These are phyloP conservation scores for Hypomontagnella monticulosa DNA, from an alignment of 495 filamentous ascomycete genomes.

Conservation along the genomic window DNA sequence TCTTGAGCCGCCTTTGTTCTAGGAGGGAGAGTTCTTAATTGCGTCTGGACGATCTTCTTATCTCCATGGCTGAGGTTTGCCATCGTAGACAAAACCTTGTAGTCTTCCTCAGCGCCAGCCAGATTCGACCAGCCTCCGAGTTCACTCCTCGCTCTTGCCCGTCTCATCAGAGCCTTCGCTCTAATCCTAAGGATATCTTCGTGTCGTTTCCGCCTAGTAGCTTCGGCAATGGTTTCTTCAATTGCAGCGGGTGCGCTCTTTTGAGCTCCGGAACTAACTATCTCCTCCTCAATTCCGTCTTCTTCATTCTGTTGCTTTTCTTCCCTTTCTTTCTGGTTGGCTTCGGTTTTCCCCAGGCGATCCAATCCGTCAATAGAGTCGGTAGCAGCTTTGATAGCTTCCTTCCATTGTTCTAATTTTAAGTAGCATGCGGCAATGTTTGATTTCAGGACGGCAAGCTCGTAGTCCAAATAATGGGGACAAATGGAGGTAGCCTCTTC, in stretches of 20 bases:
- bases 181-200: slow-evolving; percentile 80
- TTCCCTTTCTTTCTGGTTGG: slow-evolving; percentile 24
- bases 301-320: slow-evolving; percentile 54
- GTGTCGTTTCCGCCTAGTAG: slow-evolving; percentile 49
- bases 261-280: slow-evolving; percentile 61
- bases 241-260: slow-evolving; percentile 53
- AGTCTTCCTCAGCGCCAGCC: slow-evolving; percentile 83
- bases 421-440: slow-evolving; percentile 93
- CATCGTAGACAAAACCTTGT: slow-evolving; percentile 67
- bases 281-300: slow-evolving; percentile 68
- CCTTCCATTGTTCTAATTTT: slow-evolving; percentile 88
- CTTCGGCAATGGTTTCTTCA: slow-evolving; percentile 51
- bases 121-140: slow-evolving; percentile 80
- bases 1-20: slow-evolving; percentile 79
- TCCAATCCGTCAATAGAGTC: slow-evolving; percentile 77
- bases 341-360: slow-evolving; percentile 55
- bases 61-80: slow-evolving; percentile 70
- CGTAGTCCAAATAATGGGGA: slow-evolving; percentile 89
- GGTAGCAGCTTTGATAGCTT: slow-evolving; percentile 77
- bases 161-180: slow-evolving; percentile 84
- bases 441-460: slow-evolving; percentile 84
- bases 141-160: slow-evolving; percentile 78
- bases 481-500: slow-evolving; percentile 82
- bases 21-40: slow-evolving; percentile 69
- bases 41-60: slow-evolving; percentile 69